Percentiles rank a stretch among this genome's conserved stretches.
These are phyloP conservation scores for Cicer arietinum DNA, from an alignment of 306 rosid species.

Conservation along the genomic window DNA sequence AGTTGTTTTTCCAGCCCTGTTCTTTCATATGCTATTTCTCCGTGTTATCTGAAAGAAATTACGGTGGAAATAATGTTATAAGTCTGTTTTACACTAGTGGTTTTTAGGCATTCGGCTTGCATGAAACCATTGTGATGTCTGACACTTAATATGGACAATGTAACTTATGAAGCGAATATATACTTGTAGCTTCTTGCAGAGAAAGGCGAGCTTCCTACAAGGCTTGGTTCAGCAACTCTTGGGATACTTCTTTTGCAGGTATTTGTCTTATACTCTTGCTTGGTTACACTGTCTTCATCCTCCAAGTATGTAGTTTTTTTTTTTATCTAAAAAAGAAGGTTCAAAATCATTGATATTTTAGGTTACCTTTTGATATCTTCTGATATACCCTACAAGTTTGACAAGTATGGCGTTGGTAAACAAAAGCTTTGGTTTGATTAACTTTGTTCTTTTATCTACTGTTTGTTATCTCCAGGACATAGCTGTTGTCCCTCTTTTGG, in stretches of 20 bases:
- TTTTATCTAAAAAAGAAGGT: neutral
- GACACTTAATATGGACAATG: constrained; percentile 33
- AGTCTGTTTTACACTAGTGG: constrained; percentile 27
- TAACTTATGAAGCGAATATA: constrained; percentile 51
- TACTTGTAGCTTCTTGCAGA: constrained; percentile 94
- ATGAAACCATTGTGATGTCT: constrained; percentile 26
- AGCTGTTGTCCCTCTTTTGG: constrained; percentile 97
- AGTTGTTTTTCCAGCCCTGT: constrained; percentile 25
- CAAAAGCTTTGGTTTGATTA: constrained; percentile 30
- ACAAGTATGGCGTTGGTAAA: constrained; percentile 42
- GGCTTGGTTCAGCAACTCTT: constrained; percentile 96
- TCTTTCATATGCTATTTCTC: neutral
- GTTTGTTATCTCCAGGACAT: constrained; percentile 83
- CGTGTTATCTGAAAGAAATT: constrained; percentile 11
- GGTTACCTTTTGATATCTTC: constrained; percentile 47
- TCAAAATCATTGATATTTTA: constrained; percentile 33
- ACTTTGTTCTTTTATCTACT: constrained; percentile 46
- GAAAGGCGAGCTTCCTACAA: constrained; percentile 98
- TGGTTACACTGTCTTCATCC: constrained; percentile 37
- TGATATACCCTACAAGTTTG: constrained; percentile 34
- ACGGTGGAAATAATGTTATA: constrained; percentile 10
- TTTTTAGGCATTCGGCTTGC: constrained; percentile 11
- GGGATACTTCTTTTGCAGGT: constrained; percentile 99
- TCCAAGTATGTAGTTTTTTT: constrained; percentile 23
- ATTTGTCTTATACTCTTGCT: constrained; percentile 41